Conservation (phyloP, 2,329 filamentous ascomycete species). For the Ophioceras dolichostomum region DNA sequence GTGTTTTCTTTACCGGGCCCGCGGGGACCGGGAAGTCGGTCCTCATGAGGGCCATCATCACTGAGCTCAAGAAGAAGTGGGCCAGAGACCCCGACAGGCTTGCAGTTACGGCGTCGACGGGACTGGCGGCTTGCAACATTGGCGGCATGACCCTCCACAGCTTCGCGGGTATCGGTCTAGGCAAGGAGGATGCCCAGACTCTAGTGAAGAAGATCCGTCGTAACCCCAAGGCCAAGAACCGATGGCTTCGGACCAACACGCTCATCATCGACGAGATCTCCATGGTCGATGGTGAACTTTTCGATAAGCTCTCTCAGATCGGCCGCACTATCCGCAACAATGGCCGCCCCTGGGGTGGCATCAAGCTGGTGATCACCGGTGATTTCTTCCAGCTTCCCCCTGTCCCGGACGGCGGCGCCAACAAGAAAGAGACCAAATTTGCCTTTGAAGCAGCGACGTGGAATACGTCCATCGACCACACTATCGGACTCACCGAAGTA, state of each 20-base stretch:
- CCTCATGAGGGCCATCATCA: slow-evolving; percentile 83
- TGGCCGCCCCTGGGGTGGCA: slow-evolving; percentile 85
- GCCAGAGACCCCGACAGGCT: slow-evolving; percentile 67
- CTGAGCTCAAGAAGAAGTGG: slow-evolving; percentile 65
- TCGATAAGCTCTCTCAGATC: slow-evolving; percentile 88
- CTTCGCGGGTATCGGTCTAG: slow-evolving; percentile 88
- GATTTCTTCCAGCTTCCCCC: slow-evolving; percentile 97
- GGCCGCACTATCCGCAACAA: slow-evolving; percentile 81
- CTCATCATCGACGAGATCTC: slow-evolving; percentile 92
- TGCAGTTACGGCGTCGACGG: slow-evolving; percentile 90
- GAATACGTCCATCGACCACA: slow-evolving; percentile 87
- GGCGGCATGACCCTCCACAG: slow-evolving; percentile 93
- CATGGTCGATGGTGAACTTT: slow-evolving; percentile 95
- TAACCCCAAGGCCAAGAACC: slow-evolving; percentile 75
- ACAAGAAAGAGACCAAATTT: slow-evolving; percentile 61
- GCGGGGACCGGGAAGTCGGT: slow-evolving; percentile 97
- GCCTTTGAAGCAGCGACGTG: slow-evolving; percentile 88
- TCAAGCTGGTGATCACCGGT: slow-evolving; percentile 89
- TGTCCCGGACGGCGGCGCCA: slow-evolving; percentile 68
- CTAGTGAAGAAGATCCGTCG: slow-evolving; percentile 84
- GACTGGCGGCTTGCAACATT: slow-evolving; percentile 91
- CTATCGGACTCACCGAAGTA: slow-evolving; percentile 87
- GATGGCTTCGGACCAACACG: slow-evolving; percentile 81
- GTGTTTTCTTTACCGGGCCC: slow-evolving; percentile 96
- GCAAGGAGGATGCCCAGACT: slow-evolving; percentile 71